Evolutionary conservation across 257 asterid genomes (phyloP).

Genomic region (Lavandula angustifolia): DNA sequence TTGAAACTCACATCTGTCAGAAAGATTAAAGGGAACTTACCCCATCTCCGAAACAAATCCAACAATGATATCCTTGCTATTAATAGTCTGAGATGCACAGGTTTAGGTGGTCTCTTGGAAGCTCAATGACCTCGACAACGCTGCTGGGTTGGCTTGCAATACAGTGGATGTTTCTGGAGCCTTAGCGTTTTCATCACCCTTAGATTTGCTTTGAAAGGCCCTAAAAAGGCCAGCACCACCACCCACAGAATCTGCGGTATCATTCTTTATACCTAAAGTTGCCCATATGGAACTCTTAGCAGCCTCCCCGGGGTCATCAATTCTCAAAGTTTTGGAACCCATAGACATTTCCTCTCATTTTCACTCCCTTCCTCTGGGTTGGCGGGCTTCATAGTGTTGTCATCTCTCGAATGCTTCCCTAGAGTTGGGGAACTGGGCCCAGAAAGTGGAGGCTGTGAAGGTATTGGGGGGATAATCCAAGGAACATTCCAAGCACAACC

Average conservation of each 20-base stretch:
- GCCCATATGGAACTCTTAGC: conserved; percentile 85
- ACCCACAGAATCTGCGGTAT: conserved; percentile 37
- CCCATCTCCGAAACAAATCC: too few relatives aligned
- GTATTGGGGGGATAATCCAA: conserved; percentile 40
- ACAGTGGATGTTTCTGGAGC: conserved; percentile 49
- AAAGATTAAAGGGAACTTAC: conserved; percentile 13
- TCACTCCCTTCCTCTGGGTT: conserved; percentile 23
- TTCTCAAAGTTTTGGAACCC: conserved; percentile 77
- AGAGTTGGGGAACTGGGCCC: conserved; percentile 44
- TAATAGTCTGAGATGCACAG: not conserved
- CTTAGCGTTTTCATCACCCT: conserved; percentile 39
- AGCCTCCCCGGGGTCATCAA: conserved; percentile 70
- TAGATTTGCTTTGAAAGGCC: conserved; percentile 50
- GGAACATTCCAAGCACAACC: conserved; percentile 47
- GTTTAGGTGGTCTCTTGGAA: conserved; percentile 64
- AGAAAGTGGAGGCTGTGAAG: conserved; percentile 29
- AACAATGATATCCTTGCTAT: too few relatives aligned
- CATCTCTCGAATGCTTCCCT: conserved; percentile 62
- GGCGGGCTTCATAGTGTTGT: conserved; percentile 11
- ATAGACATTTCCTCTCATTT: conserved; percentile 44
- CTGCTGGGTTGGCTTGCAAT: conserved; percentile 91
- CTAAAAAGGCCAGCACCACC: conserved; percentile 54
- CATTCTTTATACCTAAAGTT: conserved; percentile 61
- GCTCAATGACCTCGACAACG: conserved; percentile 69
- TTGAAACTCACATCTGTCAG: too few relatives aligned